These are phyloP conservation scores for Penicillium sp. DNA, from an alignment of 2,329 filamentous ascomycete genomes.

Conservation along the genomic window DNA sequence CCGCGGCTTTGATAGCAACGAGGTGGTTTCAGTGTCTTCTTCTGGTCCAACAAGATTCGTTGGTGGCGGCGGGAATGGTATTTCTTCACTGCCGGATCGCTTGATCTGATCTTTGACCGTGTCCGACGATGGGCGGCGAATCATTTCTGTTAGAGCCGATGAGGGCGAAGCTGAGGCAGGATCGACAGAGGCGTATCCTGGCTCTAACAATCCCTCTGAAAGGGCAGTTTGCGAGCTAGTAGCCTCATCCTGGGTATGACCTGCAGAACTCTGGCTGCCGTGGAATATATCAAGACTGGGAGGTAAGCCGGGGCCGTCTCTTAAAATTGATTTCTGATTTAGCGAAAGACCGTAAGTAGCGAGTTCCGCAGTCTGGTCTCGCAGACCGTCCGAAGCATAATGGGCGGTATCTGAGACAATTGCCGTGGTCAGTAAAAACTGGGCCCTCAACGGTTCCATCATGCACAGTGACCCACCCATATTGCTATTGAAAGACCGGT, in stretches of 20 bases:
- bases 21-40: slow-evolving; percentile 36
- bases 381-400: slow-evolving; percentile 70
- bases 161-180: slow-evolving; percentile 37
- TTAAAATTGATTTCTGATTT: slow-evolving; percentile 26
- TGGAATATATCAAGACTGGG: slow-evolving; percentile 32
- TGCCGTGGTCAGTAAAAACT: slow-evolving; percentile 22
- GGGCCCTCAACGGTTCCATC: not conserved
- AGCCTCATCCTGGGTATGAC: slow-evolving; percentile 16
- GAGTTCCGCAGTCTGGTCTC: slow-evolving; percentile 82
- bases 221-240: slow-evolving; percentile 13
- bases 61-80: slow-evolving; percentile 15
- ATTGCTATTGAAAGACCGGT: slow-evolving; percentile 43
- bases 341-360: slow-evolving; percentile 72
- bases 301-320: slow-evolving; percentile 28
- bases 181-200: slow-evolving; percentile 13
- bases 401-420: slow-evolving; percentile 64
- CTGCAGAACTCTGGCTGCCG: slow-evolving; percentile 10
- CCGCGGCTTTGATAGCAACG: slow-evolving; percentile 32
- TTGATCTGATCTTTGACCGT: slow-evolving; percentile 19
- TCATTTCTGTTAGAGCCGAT: slow-evolving; percentile 51
- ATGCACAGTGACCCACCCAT: slow-evolving; percentile 31
- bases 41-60: slow-evolving; percentile 26
- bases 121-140: slow-evolving; percentile 41
- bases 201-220: slow-evolving; percentile 15
- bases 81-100: slow-evolving; percentile 17